phyloP scores from a whole-genome alignment of 305 asterid genomes.

The Rubia tinctorum region DNA sequence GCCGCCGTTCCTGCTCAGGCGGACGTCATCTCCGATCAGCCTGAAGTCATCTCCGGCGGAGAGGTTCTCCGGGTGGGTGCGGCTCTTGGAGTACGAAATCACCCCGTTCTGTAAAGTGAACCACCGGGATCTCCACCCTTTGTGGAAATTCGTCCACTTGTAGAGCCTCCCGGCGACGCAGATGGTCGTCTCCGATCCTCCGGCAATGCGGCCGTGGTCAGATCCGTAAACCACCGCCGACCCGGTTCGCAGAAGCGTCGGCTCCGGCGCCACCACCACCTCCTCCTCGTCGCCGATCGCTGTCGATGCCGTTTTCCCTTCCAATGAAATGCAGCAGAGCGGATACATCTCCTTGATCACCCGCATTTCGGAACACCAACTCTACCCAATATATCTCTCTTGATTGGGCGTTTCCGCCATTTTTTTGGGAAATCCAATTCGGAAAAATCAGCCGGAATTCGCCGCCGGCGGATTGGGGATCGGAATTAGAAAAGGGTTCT shows the following conservation, averaged over 20 bases:
- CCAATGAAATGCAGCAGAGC: conserved; percentile 80
- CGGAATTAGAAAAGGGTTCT: conserved; percentile 7
- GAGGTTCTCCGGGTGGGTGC: conserved; percentile 37
- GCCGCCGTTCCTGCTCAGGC: conserved; percentile 48
- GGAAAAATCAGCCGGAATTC: neutral
- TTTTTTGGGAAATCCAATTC: neutral
- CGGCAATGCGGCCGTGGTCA: conserved; percentile 43
- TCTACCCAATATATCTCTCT: neutral
- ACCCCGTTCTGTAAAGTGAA: conserved; percentile 73
- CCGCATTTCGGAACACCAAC: conserved; percentile 42
- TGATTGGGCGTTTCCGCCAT: neutral
- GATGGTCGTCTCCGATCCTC: conserved; percentile 51
- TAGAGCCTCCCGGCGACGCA: conserved; percentile 65
- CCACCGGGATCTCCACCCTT: conserved; percentile 98
- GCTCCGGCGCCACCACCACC: conserved; percentile 36
- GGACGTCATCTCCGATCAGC: conserved; percentile 40
- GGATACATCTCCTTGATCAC: conserved; percentile 87
- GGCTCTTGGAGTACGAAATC: conserved; percentile 63
- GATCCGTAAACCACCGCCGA: conserved; percentile 73
- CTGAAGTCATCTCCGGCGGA: conserved; percentile 39
- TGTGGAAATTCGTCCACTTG: conserved; percentile 92
- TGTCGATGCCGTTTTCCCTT: conserved; percentile 44
- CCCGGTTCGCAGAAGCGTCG: conserved; percentile 62
- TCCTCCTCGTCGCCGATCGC: conserved; percentile 51
- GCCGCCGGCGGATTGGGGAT: neutral